Evolutionary conservation across 2,329 filamentous ascomycete species (phyloP).

Genomic region (Teratosphaeriaceae sp.): DNA sequence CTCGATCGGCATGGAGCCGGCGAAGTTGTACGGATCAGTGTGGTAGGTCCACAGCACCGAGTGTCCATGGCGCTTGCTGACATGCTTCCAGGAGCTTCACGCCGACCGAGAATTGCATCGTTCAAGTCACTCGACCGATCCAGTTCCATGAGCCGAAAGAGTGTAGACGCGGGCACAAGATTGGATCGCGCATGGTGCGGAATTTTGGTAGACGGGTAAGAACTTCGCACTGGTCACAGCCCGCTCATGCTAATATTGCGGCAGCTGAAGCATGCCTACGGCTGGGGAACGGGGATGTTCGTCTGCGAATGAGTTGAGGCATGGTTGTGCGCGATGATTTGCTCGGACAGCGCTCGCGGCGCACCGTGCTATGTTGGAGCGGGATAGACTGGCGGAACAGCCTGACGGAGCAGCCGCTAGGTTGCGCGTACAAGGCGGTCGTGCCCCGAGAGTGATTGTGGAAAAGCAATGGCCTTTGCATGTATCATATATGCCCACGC

Average conservation of each 20-base stretch:
- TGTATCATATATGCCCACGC: too few relatives aligned
- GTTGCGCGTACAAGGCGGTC: too few relatives aligned
- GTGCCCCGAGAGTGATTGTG: too few relatives aligned
- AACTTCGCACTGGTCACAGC: too few relatives aligned
- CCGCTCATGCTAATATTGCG: too few relatives aligned
- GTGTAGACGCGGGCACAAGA: constrained; percentile 35
- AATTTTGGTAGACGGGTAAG: constrained; percentile 40
- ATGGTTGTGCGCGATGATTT: not conserved
- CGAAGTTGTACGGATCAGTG: constrained; percentile 55
- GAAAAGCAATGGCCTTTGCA: too few relatives aligned
- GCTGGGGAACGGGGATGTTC: not conserved
- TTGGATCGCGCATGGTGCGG: constrained; percentile 43
- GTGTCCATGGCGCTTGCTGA: not conserved
- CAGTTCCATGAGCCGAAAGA: constrained; percentile 58
- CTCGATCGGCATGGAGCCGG: constrained; percentile 42
- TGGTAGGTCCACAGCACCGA: constrained; percentile 41
- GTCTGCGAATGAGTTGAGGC: not conserved
- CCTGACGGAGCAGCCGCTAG: too few relatives aligned
- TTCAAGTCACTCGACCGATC: constrained; percentile 44
- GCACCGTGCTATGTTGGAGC: too few relatives aligned
- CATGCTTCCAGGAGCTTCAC: constrained; percentile 38
- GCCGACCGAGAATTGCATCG: constrained; percentile 11
- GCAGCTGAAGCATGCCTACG: not conserved
- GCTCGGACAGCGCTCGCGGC: too few relatives aligned
- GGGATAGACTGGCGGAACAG: too few relatives aligned